Evolutionary conservation across 176 grass and related monocot genomes (phyloP).

Genomic region (Avena sativa): DNA sequence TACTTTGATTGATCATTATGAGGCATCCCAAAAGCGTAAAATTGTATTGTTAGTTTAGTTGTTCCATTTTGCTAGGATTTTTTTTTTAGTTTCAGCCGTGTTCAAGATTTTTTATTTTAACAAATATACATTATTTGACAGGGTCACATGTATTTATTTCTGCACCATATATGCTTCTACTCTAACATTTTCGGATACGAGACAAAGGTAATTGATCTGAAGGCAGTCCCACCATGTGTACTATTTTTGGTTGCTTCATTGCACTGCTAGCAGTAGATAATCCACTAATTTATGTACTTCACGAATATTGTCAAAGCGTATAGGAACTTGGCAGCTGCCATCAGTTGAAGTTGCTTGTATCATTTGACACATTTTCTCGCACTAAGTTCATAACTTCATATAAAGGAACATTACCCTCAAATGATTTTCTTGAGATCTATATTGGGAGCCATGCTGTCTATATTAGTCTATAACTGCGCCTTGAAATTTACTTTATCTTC

Average conservation of each 20-base stretch:
- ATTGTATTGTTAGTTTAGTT: conserved; percentile 8
- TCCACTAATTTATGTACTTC: neutral
- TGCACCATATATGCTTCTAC: conserved; percentile 94
- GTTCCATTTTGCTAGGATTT: conserved; percentile 11
- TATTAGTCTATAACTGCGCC: neutral
- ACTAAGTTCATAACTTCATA: conserved; percentile 11
- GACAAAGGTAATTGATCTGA: conserved; percentile 78
- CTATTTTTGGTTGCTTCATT: conserved; percentile 20
- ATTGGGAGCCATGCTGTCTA: conserved; percentile 26
- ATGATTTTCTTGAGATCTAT: conserved; percentile 16
- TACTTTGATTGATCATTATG: neutral
- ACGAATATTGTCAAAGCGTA: conserved; percentile 1
- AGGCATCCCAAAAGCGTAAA: neutral
- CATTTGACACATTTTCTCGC: neutral
- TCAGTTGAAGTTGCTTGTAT: conserved; percentile 11
- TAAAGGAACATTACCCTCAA: neutral
- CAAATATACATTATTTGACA: conserved; percentile 49
- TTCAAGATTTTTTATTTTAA: conserved; percentile 36
- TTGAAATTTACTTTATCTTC: conserved; percentile 30
- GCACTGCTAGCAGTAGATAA: conserved; percentile 10
- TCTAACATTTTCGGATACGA: conserved; percentile 99
- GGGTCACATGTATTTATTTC: conserved; percentile 99
- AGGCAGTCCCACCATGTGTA: conserved; percentile 3
- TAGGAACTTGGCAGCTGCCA: conserved; percentile 2
- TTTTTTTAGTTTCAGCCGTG: conserved; percentile 37